These are phyloP conservation scores for Candida koratica DNA, from an alignment of 805 yeast genomes.

Conservation along the genomic window DNA sequence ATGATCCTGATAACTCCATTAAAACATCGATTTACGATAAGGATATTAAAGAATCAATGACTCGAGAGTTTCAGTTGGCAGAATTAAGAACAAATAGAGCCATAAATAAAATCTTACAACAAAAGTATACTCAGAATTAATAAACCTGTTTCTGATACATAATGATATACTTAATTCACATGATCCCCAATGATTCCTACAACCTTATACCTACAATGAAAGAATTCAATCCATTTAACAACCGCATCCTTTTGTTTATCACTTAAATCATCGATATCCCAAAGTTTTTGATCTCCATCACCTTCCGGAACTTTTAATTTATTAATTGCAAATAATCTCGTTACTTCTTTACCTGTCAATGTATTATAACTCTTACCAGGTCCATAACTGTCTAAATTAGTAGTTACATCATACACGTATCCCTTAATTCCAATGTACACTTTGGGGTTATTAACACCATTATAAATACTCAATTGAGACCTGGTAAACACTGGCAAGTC, in stretches of 20 bases:
- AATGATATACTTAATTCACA: slow-evolving; percentile 3
- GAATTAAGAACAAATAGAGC: slow-evolving; percentile 25
- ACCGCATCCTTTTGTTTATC: slow-evolving; percentile 58
- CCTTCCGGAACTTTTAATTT: slow-evolving; percentile 21
- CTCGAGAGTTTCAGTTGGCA: slow-evolving; percentile 24
- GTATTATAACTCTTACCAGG: slow-evolving; percentile 70
- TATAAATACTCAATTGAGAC: slow-evolving; percentile 27
- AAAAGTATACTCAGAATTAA: slow-evolving; percentile 17
- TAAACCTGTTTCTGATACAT: too few relatives aligned
- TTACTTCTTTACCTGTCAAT: slow-evolving; percentile 73
- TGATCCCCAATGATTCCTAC: slow-evolving; percentile 38
- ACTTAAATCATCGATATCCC: slow-evolving; percentile 50
- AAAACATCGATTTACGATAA: slow-evolving; percentile 17
- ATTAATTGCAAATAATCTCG: slow-evolving; percentile 71
- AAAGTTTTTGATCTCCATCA: slow-evolving; percentile 15
- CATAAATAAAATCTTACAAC: slow-evolving; percentile 24
- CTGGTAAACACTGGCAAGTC: slow-evolving; percentile 33
- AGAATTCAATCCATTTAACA: slow-evolving; percentile 73
- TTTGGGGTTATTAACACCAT: slow-evolving; percentile 29
- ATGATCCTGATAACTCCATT: background rate
- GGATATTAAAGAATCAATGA: slow-evolving; percentile 31
- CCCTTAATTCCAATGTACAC: slow-evolving; percentile 77
- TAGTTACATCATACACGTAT: slow-evolving; percentile 70
- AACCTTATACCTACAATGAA: slow-evolving; percentile 40
- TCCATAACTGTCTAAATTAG: slow-evolving; percentile 66